Conservation (phyloP, 2,329 filamentous ascomycete species). For the Drechslerella dactyloides region DNA sequence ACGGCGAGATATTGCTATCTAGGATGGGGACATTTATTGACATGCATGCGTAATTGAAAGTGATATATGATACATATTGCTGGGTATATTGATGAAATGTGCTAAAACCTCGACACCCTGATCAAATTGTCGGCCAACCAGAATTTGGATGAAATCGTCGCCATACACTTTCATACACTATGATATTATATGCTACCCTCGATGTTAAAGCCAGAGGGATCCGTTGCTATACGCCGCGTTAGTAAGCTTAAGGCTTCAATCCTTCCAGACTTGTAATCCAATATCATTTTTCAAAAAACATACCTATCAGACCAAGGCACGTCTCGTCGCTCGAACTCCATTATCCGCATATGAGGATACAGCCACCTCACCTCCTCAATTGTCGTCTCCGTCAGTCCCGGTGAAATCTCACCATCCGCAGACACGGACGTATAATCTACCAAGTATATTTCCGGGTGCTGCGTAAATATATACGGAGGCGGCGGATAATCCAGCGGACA, state of each 20-base stretch:
- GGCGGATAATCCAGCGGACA: conserved; percentile 5
- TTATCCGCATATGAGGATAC: conserved; percentile 19
- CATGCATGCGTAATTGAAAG: too few relatives aligned
- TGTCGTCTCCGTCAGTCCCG: background rate
- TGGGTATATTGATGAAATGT: too few relatives aligned
- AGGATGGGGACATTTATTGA: too few relatives aligned
- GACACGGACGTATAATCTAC: conserved; percentile 2
- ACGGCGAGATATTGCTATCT: too few relatives aligned
- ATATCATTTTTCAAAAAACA: background rate
- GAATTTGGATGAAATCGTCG: too few relatives aligned
- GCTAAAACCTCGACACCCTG: too few relatives aligned
- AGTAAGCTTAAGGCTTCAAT: background rate
- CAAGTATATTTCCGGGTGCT: conserved; percentile 20
- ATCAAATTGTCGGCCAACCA: too few relatives aligned
- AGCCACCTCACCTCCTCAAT: conserved; percentile 30
- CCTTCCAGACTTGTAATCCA: too few relatives aligned
- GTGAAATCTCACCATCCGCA: background rate
- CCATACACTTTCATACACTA: too few relatives aligned
- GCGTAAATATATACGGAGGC: conserved; percentile 9
- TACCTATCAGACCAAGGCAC: conserved; percentile 30
- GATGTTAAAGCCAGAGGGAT: conserved; percentile 13
- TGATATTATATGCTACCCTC: too few relatives aligned
- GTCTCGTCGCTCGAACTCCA: conserved; percentile 35
- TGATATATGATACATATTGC: too few relatives aligned
- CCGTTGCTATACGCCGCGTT: conserved; percentile 14